phyloP scores from a whole-genome alignment of 2,329 filamentous ascomycete genomes.

The Drechslerella dactyloides region DNA sequence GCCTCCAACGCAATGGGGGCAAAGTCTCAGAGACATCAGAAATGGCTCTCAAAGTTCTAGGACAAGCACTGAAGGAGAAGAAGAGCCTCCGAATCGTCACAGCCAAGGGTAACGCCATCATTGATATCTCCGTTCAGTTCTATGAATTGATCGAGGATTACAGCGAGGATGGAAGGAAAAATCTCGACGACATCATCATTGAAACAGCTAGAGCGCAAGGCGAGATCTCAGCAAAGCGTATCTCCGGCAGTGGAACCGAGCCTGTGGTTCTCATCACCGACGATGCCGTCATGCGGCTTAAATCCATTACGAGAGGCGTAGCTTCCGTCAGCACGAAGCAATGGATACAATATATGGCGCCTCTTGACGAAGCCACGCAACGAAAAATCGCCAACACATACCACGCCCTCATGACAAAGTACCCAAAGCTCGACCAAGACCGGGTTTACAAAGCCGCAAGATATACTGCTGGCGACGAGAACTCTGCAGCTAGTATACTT shows the following conservation, averaged over 20 bases:
- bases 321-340: conserved; percentile 51
- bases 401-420: conserved; percentile 23
- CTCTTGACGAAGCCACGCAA: conserved; percentile 35
- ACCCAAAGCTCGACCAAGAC: conserved; percentile 33
- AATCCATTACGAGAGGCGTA: conserved; percentile 53
- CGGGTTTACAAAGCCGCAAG: conserved; percentile 26
- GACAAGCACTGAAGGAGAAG: conserved; percentile 52
- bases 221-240: conserved; percentile 19
- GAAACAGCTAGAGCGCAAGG: conserved; percentile 52
- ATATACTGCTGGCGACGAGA: conserved; percentile 29
- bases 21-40: conserved; percentile 52
- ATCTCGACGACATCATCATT: conserved; percentile 55
- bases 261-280: conserved; percentile 55
- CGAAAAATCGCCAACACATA: conserved; percentile 31
- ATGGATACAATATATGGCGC: conserved; percentile 39
- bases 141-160: conserved; percentile 54
- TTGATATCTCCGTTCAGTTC: conserved; percentile 48
- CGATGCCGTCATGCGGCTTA: conserved; percentile 55
- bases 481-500: conserved; percentile 27
- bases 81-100: conserved; percentile 54
- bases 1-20: conserved; percentile 52
- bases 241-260: conserved; percentile 27
- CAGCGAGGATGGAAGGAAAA: conserved; percentile 51
- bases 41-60: conserved; percentile 51
- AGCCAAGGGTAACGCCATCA: conserved; percentile 53